Base-by-base conservation (phyloP, 2,329 filamentous ascomycete genomes). In the Scedosporium aurantiacum region DNA sequence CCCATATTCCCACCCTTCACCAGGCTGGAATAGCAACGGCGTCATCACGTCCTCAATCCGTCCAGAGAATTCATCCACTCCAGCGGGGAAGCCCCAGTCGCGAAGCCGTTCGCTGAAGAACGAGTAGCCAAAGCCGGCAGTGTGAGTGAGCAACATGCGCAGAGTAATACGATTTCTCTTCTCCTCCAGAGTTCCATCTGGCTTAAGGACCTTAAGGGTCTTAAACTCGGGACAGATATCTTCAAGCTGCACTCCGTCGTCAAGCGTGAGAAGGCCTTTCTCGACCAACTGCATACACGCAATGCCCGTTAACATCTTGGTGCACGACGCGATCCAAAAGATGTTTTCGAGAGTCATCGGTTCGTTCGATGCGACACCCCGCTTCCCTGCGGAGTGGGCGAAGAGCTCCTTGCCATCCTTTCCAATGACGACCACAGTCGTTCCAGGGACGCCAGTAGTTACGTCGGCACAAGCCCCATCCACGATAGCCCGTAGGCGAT, bases 21-120 rank as follows among this genome's bases (percentile, higher is more conserved):
- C 85, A 0, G 86, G 86, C 64, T 89, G 83, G 64, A 85, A 83
- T 1, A 87, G 69, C 16, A 89, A 70, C 0, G 85, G 82, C 62
- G 72, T 68, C 41, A 78, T 66, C 52, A 86, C 73, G 25, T 83
- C 83, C 37, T 76, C 74, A 16, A 78, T 67, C 5, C 81, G 74
- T 0, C 80, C 80, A 0, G 78, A 78, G 66, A 87, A 82, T 67
- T 87, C 84, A 61, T 87, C 81, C 4, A 78, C 67, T 0, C 82
- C 82, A 0, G 73, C 70, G 0, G 82, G 82, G 12, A 75, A 71
- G 1, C 71, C 72, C 70, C 74, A 80, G 14, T 82, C 71, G 16
- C 76, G 67, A 27, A 84, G 66, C 1, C 73, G 70, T 47, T 79
- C 74, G 64, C 79, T 79, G 65, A 81, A 80, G 63, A 85, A 82